Percentiles rank a stretch among this genome's conserved stretches.
phyloP scores from a whole-genome alignment of 2,329 filamentous ascomycete genomes.

The Colletotrichum brevisporum region DNA sequence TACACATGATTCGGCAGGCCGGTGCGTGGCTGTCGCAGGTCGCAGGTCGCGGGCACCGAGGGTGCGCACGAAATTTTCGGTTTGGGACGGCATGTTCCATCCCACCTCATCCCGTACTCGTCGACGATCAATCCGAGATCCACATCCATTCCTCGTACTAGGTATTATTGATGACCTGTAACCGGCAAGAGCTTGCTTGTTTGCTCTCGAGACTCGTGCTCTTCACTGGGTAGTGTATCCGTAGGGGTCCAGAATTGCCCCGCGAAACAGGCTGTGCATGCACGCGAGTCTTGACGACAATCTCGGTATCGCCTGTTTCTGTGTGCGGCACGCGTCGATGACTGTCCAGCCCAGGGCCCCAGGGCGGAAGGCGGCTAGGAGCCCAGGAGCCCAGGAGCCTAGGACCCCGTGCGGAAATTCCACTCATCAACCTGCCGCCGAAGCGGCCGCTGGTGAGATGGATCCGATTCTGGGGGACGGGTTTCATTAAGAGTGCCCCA shows the following conservation, averaged over 20 bases:
- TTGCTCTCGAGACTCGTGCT: constrained; percentile 21
- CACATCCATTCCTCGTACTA: constrained; percentile 21
- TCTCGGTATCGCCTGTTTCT: constrained; percentile 33
- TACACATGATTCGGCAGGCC: not conserved
- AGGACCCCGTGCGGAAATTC: constrained; percentile 4
- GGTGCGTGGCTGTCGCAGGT: constrained; percentile 21
- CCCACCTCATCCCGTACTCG: constrained; percentile 23
- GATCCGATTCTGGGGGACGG: constrained; percentile 22
- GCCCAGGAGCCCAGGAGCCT: constrained; percentile 11
- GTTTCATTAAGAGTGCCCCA: constrained; percentile 22
- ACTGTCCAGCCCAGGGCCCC: constrained; percentile 2
- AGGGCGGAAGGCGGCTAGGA: not conserved
- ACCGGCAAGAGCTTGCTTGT: not conserved
- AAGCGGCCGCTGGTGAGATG: constrained; percentile 20
- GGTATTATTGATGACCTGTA: not conserved
- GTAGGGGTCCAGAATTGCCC: constrained; percentile 27
- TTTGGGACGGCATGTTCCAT: constrained; percentile 12
- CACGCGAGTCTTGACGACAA: constrained; percentile 22
- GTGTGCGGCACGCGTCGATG: not conserved
- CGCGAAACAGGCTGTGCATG: constrained; percentile 39
- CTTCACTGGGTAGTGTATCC: not conserved
- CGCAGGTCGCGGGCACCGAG: not conserved
- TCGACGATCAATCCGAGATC: constrained; percentile 15
- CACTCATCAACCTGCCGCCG: constrained; percentile 21
- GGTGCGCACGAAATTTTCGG: constrained; percentile 5